These are phyloP conservation scores for Myriosclerotinia duriaeana DNA, from an alignment of 2,329 filamentous ascomycete species.

Conservation along the genomic window DNA sequence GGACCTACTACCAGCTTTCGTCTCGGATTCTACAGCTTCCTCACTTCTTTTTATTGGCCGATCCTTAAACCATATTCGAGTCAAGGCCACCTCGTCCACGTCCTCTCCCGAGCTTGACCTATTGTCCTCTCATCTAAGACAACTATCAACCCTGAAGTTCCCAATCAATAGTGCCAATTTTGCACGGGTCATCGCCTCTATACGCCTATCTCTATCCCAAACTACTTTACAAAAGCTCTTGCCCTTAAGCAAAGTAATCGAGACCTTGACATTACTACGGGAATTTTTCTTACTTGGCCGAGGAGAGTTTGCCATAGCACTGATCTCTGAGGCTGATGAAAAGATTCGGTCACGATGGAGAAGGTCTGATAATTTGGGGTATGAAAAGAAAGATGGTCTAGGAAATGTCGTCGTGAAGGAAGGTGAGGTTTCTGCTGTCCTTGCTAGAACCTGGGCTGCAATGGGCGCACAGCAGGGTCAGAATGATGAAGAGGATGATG, in stretches of 20 bases:
- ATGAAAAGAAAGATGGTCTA: constrained; percentile 58
- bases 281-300: constrained; percentile 85
- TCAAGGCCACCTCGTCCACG: constrained; percentile 47
- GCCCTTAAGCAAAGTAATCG: constrained; percentile 72
- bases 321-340: constrained; percentile 83
- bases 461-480: constrained; percentile 72
- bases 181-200: constrained; percentile 69
- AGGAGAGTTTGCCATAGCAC: constrained; percentile 85
- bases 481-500: constrained; percentile 67
- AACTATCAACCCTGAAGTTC: constrained; percentile 66
- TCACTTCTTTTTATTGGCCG: constrained; percentile 91
- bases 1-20: constrained; percentile 73
- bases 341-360: constrained; percentile 73
- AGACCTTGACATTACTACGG: constrained; percentile 73
- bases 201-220: constrained; percentile 78
- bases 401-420: constrained; percentile 75
- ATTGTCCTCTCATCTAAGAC: constrained; percentile 65
- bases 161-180: constrained; percentile 74
- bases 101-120: constrained; percentile 55
- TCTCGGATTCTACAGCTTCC: constrained; percentile 68
- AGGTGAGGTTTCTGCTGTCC: constrained; percentile 75
- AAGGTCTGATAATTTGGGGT: constrained; percentile 57
- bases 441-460: constrained; percentile 76
- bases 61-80: constrained; percentile 79
- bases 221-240: constrained; percentile 81